phyloP scores from a whole-genome alignment of 345 rosid species.

The Nasturtium officinale region DNA sequence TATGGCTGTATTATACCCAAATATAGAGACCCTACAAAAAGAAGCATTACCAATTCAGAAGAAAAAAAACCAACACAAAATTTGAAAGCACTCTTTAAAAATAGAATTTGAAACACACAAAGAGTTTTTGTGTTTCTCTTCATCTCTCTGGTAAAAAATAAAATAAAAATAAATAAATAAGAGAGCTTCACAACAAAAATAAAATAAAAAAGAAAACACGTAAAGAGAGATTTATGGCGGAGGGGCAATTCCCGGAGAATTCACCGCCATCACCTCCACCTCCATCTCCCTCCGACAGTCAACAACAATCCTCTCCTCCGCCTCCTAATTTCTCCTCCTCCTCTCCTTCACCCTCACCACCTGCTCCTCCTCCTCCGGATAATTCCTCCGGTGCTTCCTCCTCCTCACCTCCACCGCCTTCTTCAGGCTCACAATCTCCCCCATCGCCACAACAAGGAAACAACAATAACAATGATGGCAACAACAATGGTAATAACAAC shows the following conservation, averaged over 20 bases:
- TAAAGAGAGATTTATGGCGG: slow-evolving; percentile 42
- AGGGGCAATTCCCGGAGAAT: slow-evolving; percentile 41
- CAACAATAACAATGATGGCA: neutral
- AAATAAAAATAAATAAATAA: neutral
- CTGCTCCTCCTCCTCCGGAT: slow-evolving; percentile 41
- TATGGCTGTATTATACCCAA: slow-evolving; percentile 40
- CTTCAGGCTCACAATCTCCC: slow-evolving; percentile 41
- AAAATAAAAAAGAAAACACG: slow-evolving; percentile 21
- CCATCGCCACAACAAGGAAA: slow-evolving; percentile 30
- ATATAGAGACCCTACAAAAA: slow-evolving; percentile 32
- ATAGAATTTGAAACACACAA: slow-evolving; percentile 33
- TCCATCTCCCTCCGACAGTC: slow-evolving; percentile 41
- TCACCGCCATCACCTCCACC: slow-evolving; percentile 49
- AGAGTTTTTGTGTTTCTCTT: slow-evolving; percentile 37
- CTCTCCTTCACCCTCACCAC: slow-evolving; percentile 33
- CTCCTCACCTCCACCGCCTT: slow-evolving; percentile 43
- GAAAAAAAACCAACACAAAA: neutral
- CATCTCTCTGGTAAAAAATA: neutral
- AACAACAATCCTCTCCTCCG: slow-evolving; percentile 47
- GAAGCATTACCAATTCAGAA: slow-evolving; percentile 27
- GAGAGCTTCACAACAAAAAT: neutral
- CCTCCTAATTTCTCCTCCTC: slow-evolving; percentile 29
- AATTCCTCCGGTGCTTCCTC: slow-evolving; percentile 20
- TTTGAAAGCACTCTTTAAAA: slow-evolving; percentile 29
- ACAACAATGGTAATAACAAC: neutral